phyloP scores from a whole-genome alignment of 2,329 filamentous ascomycete species.

The Fusarium globosum region DNA sequence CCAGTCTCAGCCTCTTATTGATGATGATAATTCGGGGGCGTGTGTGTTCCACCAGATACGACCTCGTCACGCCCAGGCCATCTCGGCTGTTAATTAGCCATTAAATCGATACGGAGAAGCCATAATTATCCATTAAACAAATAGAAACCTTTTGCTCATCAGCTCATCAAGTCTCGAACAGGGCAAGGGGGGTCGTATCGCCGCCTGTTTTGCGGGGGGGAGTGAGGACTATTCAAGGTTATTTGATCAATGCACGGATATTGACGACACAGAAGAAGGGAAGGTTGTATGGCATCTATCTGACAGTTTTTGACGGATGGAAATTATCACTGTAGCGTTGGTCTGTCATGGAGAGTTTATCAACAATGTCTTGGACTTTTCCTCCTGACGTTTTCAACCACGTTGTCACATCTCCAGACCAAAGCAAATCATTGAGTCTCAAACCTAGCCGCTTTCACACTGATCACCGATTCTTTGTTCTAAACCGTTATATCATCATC shows the following conservation, averaged over 20 bases:
- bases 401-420: conserved; percentile 18
- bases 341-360: not conserved
- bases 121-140: not conserved
- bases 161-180: not conserved
- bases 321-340: not conserved
- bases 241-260: conserved; percentile 32
- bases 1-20: conserved; percentile 1
- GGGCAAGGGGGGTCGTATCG: conserved; percentile 6
- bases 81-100: conserved; percentile 26
- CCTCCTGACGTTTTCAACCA: conserved; percentile 27
- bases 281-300: not conserved
- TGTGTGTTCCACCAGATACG: conserved; percentile 11
- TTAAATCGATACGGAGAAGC: conserved; percentile 12
- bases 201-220: conserved; percentile 16
- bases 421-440: not conserved
- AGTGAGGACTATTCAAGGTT: conserved; percentile 19
- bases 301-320: not conserved
- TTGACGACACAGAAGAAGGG: not conserved
- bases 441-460: not conserved
- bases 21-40: conserved; percentile 5
- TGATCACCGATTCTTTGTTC: not conserved
- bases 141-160: not conserved
- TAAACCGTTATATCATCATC: not conserved
- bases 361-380: conserved; percentile 17
- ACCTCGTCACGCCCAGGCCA: conserved; percentile 14